Conservation (phyloP, 352 stramenopile genomes). For the Globisporangium middletonii region DNA sequence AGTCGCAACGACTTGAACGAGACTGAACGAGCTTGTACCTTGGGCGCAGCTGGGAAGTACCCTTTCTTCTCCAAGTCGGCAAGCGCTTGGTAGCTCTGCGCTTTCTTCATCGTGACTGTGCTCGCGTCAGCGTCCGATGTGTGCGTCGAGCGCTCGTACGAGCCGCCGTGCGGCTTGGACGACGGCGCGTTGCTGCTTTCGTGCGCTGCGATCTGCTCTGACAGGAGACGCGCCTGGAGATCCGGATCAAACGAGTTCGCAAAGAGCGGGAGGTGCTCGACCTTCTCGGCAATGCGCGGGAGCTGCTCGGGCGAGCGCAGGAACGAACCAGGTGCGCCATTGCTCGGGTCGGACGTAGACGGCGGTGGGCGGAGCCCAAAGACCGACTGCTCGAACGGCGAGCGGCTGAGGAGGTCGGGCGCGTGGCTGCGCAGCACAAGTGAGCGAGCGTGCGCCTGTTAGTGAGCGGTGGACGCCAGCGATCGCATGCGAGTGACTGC, state of each 20-base stretch:
- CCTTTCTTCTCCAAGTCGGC: constrained; percentile 82
- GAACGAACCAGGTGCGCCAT: constrained; percentile 9
- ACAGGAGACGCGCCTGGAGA: constrained; percentile 45
- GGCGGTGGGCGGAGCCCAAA: constrained; percentile 13
- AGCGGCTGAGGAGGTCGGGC: constrained; percentile 49
- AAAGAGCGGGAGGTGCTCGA: constrained; percentile 51
- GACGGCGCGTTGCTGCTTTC: constrained; percentile 17
- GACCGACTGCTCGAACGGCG: constrained; percentile 46
- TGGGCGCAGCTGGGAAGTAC: constrained; percentile 73
- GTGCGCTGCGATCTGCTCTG: constrained; percentile 45
- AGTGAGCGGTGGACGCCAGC: neutral
- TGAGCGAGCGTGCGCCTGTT: neutral
- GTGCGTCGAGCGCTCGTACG: constrained; percentile 37
- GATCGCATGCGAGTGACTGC: neutral
- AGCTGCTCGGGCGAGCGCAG: constrained; percentile 40
- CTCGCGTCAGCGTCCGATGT: constrained; percentile 9
- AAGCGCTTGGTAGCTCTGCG: constrained; percentile 67
- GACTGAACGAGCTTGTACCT: constrained; percentile 13
- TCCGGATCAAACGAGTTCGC: constrained; percentile 55
- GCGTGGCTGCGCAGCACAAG: constrained; percentile 18
- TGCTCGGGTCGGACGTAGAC: constrained; percentile 1
- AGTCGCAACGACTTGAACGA: neutral
- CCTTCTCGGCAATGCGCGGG: constrained; percentile 62
- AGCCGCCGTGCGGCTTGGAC: constrained; percentile 43
- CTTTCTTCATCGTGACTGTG: constrained; percentile 62